phyloP scores from a whole-genome alignment of 1,284 basidiomycete species.

The Chalciporus piperatoides region DNA sequence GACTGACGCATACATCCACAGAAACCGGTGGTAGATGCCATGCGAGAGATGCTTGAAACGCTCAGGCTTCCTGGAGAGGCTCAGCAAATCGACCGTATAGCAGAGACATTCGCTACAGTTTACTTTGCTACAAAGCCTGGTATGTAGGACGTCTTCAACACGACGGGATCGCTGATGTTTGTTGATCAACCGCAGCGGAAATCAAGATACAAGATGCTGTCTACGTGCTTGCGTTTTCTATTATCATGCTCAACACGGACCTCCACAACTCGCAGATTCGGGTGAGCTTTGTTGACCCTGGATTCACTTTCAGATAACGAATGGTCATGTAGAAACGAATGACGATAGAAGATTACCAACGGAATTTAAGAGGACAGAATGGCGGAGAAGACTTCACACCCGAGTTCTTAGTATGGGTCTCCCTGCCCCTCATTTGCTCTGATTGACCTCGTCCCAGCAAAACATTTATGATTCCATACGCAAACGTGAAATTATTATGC shows the following conservation, averaged over 20 bases:
- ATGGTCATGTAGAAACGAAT: conserved; percentile 75
- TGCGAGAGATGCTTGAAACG: conserved; percentile 91
- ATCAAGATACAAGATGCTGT: conserved; percentile 92
- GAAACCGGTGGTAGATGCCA: conserved; percentile 94
- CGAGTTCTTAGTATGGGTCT: conserved; percentile 72
- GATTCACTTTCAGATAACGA: conserved; percentile 10
- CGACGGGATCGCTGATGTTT: conserved; percentile 9
- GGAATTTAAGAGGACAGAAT: conserved; percentile 93
- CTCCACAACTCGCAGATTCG: conserved; percentile 94
- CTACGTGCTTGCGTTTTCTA: conserved; percentile 92
- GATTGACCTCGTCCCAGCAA: conserved; percentile 46
- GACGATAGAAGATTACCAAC: conserved; percentile 92
- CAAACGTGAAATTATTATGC: conserved; percentile 94
- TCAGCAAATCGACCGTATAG: conserved; percentile 92
- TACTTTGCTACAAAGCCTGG: conserved; percentile 87
- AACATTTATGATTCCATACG: conserved; percentile 93
- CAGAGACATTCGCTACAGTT: conserved; percentile 90
- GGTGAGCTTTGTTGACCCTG: conserved; percentile 42
- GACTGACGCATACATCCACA: conserved; percentile 33
- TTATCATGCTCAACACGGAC: conserved; percentile 99
- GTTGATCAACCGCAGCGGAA: conserved; percentile 53
- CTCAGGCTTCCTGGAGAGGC: conserved; percentile 96
- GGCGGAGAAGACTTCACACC: conserved; percentile 80
- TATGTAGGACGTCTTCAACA: conserved; percentile 28
- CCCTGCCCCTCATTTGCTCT: conserved; percentile 2